Evolutionary conservation across 83 land plant genomes (phyloP).

Genomic region (Larix sibirica): DNA sequence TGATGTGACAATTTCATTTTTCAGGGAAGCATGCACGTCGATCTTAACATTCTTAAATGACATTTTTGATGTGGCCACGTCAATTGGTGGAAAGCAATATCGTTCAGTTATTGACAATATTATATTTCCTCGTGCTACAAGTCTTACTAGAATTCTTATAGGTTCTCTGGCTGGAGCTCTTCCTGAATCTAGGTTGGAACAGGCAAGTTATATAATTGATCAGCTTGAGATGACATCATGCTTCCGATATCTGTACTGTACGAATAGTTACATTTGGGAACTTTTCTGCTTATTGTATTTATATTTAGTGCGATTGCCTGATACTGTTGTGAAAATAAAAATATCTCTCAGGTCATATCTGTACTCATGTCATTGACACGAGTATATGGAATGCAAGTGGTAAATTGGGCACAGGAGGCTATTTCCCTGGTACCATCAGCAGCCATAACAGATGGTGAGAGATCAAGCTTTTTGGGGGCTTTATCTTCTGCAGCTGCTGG

Average conservation of each 20-base stretch:
- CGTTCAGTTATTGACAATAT: conserved; percentile 61
- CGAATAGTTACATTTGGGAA: neutral
- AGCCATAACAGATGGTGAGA: conserved; percentile 80
- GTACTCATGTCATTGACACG: conserved; percentile 70
- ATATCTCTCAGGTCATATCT: conserved; percentile 61
- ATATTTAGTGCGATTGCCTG: neutral
- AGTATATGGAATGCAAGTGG: conserved; percentile 63
- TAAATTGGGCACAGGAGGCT: conserved; percentile 81
- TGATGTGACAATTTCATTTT: neutral
- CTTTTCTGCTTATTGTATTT: neutral
- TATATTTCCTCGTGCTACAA: conserved; percentile 78
- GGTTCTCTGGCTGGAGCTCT: conserved; percentile 96
- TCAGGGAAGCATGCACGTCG: conserved; percentile 96
- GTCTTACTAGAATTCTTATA: conserved; percentile 77
- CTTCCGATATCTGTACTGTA: neutral
- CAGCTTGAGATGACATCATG: neutral
- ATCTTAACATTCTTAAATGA: conserved; percentile 86
- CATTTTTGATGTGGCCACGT: conserved; percentile 67
- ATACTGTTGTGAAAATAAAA: conserved; percentile 5
- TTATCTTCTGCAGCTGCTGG: conserved; percentile 76
- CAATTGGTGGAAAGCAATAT: conserved; percentile 56
- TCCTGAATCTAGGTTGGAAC: conserved; percentile 89
- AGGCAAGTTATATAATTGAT: conserved; percentile 39
- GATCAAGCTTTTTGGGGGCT: conserved; percentile 71
- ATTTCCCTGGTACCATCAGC: conserved; percentile 67